Evolutionary conservation across 2,329 filamentous ascomycete species (phyloP).

Genomic region (Colletotrichum aenigma): DNA sequence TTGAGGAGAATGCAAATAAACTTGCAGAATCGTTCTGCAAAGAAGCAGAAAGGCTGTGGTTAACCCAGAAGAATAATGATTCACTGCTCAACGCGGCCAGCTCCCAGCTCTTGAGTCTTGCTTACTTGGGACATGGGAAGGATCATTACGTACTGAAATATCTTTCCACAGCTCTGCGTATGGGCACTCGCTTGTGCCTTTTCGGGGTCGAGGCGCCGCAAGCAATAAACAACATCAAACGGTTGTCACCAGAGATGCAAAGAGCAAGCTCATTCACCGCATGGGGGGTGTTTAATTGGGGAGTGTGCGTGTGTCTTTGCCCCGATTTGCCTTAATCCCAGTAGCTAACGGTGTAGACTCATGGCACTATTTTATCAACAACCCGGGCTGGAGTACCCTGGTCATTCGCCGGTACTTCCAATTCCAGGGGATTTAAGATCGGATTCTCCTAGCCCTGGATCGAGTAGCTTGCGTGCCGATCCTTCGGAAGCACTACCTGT

Average conservation of each 20-base stretch:
- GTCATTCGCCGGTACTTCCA: slow-evolving; percentile 17
- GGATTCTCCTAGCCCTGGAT: background rate
- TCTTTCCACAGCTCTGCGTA: slow-evolving; percentile 28
- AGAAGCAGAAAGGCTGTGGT: slow-evolving; percentile 31
- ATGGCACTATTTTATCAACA: slow-evolving; percentile 36
- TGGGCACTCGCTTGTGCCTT: slow-evolving; percentile 33
- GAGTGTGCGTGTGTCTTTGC: slow-evolving; percentile 30
- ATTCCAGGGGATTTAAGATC: slow-evolving; percentile 19
- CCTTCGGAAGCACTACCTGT: background rate
- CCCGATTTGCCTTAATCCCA: background rate
- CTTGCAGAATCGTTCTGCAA: slow-evolving; percentile 25
- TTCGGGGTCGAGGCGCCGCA: slow-evolving; percentile 24
- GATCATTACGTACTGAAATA: slow-evolving; percentile 36
- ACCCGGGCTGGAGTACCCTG: slow-evolving; percentile 26
- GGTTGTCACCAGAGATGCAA: slow-evolving; percentile 19
- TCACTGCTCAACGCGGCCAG: slow-evolving; percentile 31
- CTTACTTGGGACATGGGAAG: slow-evolving; percentile 36
- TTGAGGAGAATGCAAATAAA: slow-evolving; percentile 26
- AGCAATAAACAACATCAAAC: background rate
- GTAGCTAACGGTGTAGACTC: slow-evolving; percentile 24
- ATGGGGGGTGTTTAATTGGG: slow-evolving; percentile 42
- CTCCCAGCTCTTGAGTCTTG: slow-evolving; percentile 35
- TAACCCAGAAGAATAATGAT: slow-evolving; percentile 18
- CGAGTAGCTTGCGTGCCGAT: background rate
- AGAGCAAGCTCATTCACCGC: slow-evolving; percentile 24